phyloP scores from a whole-genome alignment of 1,139 yeast genomes.

The Candida smagusa region DNA sequence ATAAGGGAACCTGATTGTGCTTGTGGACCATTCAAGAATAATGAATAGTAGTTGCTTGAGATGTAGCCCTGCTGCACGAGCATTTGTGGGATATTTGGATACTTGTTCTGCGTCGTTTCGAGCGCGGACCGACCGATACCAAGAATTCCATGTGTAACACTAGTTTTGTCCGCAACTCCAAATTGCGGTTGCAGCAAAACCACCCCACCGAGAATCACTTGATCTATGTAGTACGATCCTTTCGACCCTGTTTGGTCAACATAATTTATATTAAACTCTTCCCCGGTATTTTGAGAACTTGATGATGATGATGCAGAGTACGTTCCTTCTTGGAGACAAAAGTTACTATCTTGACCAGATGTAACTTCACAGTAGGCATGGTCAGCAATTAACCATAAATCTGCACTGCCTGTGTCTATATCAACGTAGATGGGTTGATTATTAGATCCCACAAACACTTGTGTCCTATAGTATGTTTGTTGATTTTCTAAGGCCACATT shows the following conservation, averaged over 20 bases:
- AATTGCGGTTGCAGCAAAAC: conserved; percentile 11
- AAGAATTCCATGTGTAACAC: conserved; percentile 13
- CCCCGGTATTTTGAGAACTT: conserved; percentile 3
- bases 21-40: conserved; percentile 16
- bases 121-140: conserved; percentile 15
- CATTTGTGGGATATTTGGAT: conserved; percentile 19
- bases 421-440: conserved; percentile 11
- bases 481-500: conserved; percentile 3
- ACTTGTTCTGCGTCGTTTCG: conserved; percentile 10
- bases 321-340: conserved; percentile 5
- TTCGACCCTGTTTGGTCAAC: conserved; percentile 9
- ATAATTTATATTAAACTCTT: conserved; percentile 7
- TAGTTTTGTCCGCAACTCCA: conserved; percentile 13
- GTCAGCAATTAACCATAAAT: conserved; percentile 15
- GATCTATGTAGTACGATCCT: conserved; percentile 9
- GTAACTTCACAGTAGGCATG: conserved; percentile 3
- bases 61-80: conserved; percentile 18
- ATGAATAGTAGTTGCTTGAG: conserved; percentile 18
- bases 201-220: conserved; percentile 6
- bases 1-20: conserved; percentile 20
- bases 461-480: conserved; percentile 11
- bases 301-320: conserved; percentile 12
- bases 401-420: conserved; percentile 22
- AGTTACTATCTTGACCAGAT: conserved; percentile 1
- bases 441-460: conserved; percentile 13